Base-by-base conservation (phyloP, 192 early-diverging fungal species). In the Backusella australiensis region DNA sequence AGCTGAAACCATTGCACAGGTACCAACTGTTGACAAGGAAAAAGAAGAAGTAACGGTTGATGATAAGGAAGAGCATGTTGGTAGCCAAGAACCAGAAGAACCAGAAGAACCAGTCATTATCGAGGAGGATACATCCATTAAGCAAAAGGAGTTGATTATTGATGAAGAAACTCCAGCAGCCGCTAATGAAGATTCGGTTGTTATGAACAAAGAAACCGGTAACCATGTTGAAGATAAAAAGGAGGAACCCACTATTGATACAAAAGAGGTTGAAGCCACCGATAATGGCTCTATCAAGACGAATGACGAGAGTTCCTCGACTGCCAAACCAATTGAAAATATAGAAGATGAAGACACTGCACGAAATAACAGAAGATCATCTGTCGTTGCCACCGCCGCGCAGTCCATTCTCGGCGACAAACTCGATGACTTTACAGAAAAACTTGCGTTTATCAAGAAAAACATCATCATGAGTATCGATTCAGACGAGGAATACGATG, bases 381-480 rank as follows among this genome's bases (percentile, higher is more conserved):
- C 80, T 9, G 65, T 77, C 0, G 75, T 80, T 26, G 74, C 79
- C 2, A 53, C 75, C 14, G 79, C 76, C 17, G 80, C 80, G 17
- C 80, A 81, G 6, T 72, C 80, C 6, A 67, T 78, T 17, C 63
- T 77, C 7, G 80, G 76, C 6, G 82, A 80, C 36, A 78, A 79
- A 59, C 66, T 82, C 2, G 81, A 82, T 34, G 81, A 82, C 32
- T 72, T 82, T 32, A 82, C 81, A 19, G 81, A 79, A 34, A 82
- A 82, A 26, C 52, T 83, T 15, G 75, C 82, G 0, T 83, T 70
- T 52, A 83, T 83, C 21, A 73, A 74, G 15, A 83, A 83, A 67
- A 83, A 79, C 39, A 81, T 81, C 32, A 83, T 83, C 32, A 83
- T 83, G 82, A 77, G 74, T 29, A 9, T 79, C 17, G 75, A 81